These are phyloP conservation scores for Claviceps pusilla DNA, from an alignment of 2,329 filamentous ascomycete genomes.

Conservation along the genomic window DNA sequence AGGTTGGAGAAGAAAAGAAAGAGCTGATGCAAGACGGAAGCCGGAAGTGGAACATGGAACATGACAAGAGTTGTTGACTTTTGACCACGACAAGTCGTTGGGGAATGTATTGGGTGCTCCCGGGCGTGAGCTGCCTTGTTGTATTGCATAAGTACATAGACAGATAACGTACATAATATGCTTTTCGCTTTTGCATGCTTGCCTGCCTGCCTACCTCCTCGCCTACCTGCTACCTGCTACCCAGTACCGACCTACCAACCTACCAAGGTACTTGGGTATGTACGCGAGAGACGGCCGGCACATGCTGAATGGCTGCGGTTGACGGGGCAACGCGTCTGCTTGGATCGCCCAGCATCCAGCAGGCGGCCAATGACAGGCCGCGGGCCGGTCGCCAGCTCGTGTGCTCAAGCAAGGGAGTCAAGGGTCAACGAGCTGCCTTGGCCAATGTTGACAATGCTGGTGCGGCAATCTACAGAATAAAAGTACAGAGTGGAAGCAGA, in stretches of 20 bases:
- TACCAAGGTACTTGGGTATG: too few relatives aligned
- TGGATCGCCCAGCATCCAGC: not conserved
- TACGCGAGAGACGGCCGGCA: slow-evolving; percentile 4
- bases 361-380: not conserved
- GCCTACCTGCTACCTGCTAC: too few relatives aligned
- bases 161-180: not conserved
- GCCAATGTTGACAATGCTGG: not conserved
- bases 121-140: not conserved
- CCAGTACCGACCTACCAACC: too few relatives aligned
- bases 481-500: not conserved
- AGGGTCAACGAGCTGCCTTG: not conserved
- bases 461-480: not conserved
- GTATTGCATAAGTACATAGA: not conserved
- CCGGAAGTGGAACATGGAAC: not conserved
- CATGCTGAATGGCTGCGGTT: slow-evolving; percentile 6
- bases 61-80: slow-evolving; percentile 3
- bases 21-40: not conserved
- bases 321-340: slow-evolving; percentile 11
- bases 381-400: not conserved
- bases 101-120: slow-evolving; percentile 2
- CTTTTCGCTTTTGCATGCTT: slow-evolving; percentile 4
- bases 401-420: not conserved
- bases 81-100: not conserved
- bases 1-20: not conserved
- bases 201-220: too few relatives aligned